Evolutionary conservation across 768 basidiomycete species (phyloP).

Genomic region (Leccinum incarnatum): DNA sequence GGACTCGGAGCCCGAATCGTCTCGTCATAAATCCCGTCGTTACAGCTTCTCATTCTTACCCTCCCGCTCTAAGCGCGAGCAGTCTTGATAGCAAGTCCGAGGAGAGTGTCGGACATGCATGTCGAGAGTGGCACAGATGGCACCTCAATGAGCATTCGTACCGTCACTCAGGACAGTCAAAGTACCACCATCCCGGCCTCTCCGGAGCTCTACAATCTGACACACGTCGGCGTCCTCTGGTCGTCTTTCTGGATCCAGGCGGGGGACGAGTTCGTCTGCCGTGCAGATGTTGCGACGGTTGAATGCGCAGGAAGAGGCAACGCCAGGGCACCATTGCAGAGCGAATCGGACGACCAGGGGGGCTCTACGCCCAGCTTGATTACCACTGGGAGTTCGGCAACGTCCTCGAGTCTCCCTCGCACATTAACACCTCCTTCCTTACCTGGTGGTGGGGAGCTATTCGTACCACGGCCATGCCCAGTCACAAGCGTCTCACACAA

Average conservation of each 20-base stretch:
- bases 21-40: constrained; percentile 16
- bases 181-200: constrained; percentile 14
- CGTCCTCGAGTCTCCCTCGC: constrained; percentile 16
- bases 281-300: constrained; percentile 22
- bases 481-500: constrained; percentile 91
- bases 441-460: constrained; percentile 12
- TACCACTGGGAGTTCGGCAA: constrained; percentile 16
- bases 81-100: background rate
- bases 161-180: constrained; percentile 21
- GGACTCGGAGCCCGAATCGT: background rate
- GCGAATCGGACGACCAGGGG: background rate
- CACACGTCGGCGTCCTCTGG: constrained; percentile 10
- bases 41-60: constrained; percentile 27
- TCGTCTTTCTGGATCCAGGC: background rate
- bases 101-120: background rate
- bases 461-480: constrained; percentile 33
- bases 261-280: background rate
- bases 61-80: constrained; percentile 14
- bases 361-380: constrained; percentile 25
- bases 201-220: constrained; percentile 5
- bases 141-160: constrained; percentile 21
- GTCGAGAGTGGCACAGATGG: constrained; percentile 17
- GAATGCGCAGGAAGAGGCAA: constrained; percentile 11
- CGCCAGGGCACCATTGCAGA: background rate
- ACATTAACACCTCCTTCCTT: constrained; percentile 3